Evolutionary conservation across 208 protist species (phyloP).

Genomic region (Angomonas desouzai): DNA sequence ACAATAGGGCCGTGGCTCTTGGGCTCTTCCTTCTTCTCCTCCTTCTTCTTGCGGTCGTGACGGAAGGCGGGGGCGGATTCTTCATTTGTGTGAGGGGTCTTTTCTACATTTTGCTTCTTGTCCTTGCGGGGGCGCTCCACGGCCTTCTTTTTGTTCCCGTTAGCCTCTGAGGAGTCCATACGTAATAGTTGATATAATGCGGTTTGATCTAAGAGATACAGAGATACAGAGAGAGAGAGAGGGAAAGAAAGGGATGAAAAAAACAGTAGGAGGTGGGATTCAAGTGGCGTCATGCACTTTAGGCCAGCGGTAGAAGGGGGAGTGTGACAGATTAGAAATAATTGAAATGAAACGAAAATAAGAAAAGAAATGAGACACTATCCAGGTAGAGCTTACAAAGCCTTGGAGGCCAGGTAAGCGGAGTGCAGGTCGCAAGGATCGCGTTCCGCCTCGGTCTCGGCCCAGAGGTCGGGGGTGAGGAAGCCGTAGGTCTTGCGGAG

Average conservation of each 20-base stretch:
- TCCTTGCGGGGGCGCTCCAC: not conserved
- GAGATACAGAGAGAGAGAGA: slow-evolving; percentile 15
- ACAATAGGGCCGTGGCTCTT: not conserved
- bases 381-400: slow-evolving; percentile 22
- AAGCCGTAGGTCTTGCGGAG: slow-evolving; percentile 97
- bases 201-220: slow-evolving; percentile 10
- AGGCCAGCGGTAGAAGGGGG: too few relatives aligned
- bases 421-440: slow-evolving; percentile 93
- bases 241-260: slow-evolving; percentile 14
- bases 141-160: slow-evolving; percentile 1
- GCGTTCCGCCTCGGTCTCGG: slow-evolving; percentile 73
- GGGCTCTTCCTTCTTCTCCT: not conserved
- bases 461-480: slow-evolving; percentile 99
- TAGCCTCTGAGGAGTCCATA: not conserved
- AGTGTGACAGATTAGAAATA: slow-evolving; percentile 5
- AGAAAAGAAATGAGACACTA: slow-evolving; percentile 18
- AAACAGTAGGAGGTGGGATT: slow-evolving; percentile 3
- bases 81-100: not conserved
- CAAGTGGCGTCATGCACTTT: too few relatives aligned
- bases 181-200: not conserved
- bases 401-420: slow-evolving; percentile 61
- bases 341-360: slow-evolving; percentile 14
- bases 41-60: not conserved
- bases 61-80: not conserved
- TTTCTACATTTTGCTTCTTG: slow-evolving; percentile 3